Base-by-base conservation (phyloP, 2,329 filamentous ascomycete genomes). In the Fusarium sp. region DNA sequence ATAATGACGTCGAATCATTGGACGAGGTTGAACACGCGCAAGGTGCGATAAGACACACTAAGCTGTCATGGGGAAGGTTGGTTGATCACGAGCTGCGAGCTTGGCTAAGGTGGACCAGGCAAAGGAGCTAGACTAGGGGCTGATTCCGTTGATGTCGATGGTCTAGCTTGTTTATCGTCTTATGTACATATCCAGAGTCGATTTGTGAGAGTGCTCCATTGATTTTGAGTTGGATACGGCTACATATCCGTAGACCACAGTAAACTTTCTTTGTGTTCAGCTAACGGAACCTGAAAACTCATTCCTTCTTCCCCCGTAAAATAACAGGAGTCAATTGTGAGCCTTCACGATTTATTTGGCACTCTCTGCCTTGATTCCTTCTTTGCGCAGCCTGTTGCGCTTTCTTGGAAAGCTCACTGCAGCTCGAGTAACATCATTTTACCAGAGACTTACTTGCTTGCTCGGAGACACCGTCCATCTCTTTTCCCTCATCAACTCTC, bases 11-110 rank as follows among this genome's bases (percentile, higher is more conserved):
- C 74, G 56, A 62, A 59, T 51, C 48, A 53, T 66, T 68, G 67
- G 70, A 63, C 57, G 22, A 58, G 56, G 50, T 55, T 53, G 61
- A 71, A 69, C 76, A 77, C 76, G 73, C 75, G 76, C 69, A 50
- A 70, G 47, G 45, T 54, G 56, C 69, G 59, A 62, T 66, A 61
- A 68, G 73, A 70, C 66, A 68, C 73, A 62, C 76, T 78, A 78
- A 55, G 41, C 69, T 61, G 58, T 50, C 48, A 61, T 56, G 50
- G 76, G 76, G 58, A 61, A 61, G 53, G 51, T 48, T 66, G 35
- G 51, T 24, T 63, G 74, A 77, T 78, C 76, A 78, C 74, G 70
- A 76, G 76, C 75, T 50, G 66, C 45, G 62, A 76, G 68, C 67
- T 75, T 73, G 68, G 54, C 54, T 63, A 44, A 60, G 66, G 75